Base-by-base conservation (phyloP, 1,284 basidiomycete species). In the Microstroma glucosiphilum region DNA sequence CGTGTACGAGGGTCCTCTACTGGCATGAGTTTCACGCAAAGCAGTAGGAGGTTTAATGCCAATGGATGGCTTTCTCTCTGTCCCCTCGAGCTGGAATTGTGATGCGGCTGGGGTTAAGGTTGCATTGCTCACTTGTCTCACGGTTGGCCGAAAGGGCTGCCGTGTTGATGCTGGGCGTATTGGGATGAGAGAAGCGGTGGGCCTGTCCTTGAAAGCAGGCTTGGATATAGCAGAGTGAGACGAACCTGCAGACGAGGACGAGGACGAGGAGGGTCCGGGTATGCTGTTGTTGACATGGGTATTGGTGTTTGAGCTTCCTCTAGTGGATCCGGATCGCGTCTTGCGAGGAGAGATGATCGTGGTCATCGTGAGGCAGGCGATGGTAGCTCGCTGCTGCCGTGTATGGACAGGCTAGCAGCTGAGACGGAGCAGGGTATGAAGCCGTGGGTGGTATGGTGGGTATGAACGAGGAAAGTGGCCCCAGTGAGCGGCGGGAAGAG, bases 61-160 rank as follows among this genome's bases (percentile, higher is more conserved):
- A 9, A 37, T 37, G 4, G 9, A 9, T 37, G 30, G 30, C 30
- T 37, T 37, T 9, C 4, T 9, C 3, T 9, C 9, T 9, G 30
- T 37, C 9, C 30, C 30, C 30, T 37, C 30, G 30, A 37, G 9
- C 3, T 3, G 9, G 30, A 9, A 37, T 3, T 37, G 30, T 4
- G 30, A 9, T 3, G 30, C 30, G 4, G 30, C 4, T 9, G 30
- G 30, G 30, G 30, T 3, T n/a, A 37, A 9, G 30, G 30, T n/a
- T 12, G 43, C 43, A 12, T 48, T 48, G 43, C 15, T 19, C 51
- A 13, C 51, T 25, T 54, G 51, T 15, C 51, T 15, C n/a, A 13
- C 26, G 17, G 51, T 54, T 19, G 51, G 51, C 13, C 51, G n/a
- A 54, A 54, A 54, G 21, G 51, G 51, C 51, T 54, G 51, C 13